Evolutionary conservation across 2,329 filamentous ascomycete species (phyloP).

Genomic region (Trematosphaeria pertusa): DNA sequence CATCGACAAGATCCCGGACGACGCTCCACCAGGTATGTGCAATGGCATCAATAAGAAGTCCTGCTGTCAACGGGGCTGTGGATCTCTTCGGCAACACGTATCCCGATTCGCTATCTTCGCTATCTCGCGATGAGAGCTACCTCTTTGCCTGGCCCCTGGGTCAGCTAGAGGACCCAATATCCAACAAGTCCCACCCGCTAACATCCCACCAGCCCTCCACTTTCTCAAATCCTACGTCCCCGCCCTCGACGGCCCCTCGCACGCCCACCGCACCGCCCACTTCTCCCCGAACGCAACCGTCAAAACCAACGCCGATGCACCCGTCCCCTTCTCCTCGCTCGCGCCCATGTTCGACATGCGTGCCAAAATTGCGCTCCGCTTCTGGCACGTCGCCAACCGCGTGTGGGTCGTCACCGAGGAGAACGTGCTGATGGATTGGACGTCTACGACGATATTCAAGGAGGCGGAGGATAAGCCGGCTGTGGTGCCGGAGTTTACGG

Average conservation of each 20-base stretch:
- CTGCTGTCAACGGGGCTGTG: background rate
- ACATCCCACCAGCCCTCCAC: slow-evolving; percentile 6
- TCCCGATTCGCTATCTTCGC: too few species aligned
- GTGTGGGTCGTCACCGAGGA: slow-evolving; percentile 1
- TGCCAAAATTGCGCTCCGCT: background rate
- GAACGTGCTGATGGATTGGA: slow-evolving; percentile 4
- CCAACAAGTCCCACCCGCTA: too few species aligned
- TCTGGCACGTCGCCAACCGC: slow-evolving; percentile 1
- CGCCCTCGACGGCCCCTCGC: slow-evolving; percentile 1
- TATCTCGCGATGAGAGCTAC: too few species aligned
- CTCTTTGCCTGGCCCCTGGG: too few species aligned
- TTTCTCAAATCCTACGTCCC: slow-evolving; percentile 10
- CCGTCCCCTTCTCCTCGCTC: background rate
- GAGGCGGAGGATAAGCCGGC: background rate
- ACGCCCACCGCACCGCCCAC: background rate
- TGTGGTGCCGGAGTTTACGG: slow-evolving; percentile 1
- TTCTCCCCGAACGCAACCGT: slow-evolving; percentile 2
- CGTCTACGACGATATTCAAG: slow-evolving; percentile 1
- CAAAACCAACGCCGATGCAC: background rate
- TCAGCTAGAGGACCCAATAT: too few species aligned
- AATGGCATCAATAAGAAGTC: background rate
- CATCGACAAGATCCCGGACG: slow-evolving; percentile 1
- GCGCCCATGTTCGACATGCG: background rate
- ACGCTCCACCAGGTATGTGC: slow-evolving; percentile 9
- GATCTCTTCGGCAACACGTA: too few species aligned